Percentiles rank a stretch among this genome's conserved stretches.
Conservation (phyloP, 2,329 filamentous ascomycete species). For the Colletotrichum aenigma region DNA sequence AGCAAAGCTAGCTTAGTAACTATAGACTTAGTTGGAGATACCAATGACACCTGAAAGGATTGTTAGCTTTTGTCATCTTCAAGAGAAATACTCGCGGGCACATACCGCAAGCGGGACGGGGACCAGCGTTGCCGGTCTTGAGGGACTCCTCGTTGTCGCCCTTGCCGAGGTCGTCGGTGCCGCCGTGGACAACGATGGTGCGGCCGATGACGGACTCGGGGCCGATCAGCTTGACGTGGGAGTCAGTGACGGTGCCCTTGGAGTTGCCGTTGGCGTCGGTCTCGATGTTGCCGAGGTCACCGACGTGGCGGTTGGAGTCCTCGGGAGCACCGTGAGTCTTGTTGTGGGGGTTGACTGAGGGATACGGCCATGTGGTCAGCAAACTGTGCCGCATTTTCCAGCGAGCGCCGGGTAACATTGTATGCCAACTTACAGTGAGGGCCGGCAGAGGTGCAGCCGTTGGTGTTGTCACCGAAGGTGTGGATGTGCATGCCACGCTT, state of each 20-base stretch:
- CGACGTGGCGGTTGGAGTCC: constrained; percentile 89
- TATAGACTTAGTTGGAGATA: constrained; percentile 69
- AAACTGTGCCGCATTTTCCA: background rate
- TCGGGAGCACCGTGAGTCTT: constrained; percentile 90
- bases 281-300: constrained; percentile 96
- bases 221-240: constrained; percentile 92
- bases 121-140: constrained; percentile 97
- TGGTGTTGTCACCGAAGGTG: constrained; percentile 99
- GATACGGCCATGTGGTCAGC: background rate
- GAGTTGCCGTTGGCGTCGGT: constrained; percentile 92
- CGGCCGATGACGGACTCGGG: constrained; percentile 94
- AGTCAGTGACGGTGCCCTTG: constrained; percentile 80
- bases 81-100: constrained; percentile 9
- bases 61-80: background rate
- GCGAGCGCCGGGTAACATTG: background rate
- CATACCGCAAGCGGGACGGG: constrained; percentile 91
- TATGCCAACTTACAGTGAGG: constrained; percentile 82
- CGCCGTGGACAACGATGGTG: constrained; percentile 91
- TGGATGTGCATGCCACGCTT: constrained; percentile 99
- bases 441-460: constrained; percentile 97
- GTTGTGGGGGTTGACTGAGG: constrained; percentile 87
- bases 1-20: background rate
- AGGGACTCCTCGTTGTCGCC: constrained; percentile 92
- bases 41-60: constrained; percentile 76
- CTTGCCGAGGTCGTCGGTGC: constrained; percentile 96